Base-by-base conservation (phyloP, 164 flowering plant genomes). In the Hamamelis virginiana region DNA sequence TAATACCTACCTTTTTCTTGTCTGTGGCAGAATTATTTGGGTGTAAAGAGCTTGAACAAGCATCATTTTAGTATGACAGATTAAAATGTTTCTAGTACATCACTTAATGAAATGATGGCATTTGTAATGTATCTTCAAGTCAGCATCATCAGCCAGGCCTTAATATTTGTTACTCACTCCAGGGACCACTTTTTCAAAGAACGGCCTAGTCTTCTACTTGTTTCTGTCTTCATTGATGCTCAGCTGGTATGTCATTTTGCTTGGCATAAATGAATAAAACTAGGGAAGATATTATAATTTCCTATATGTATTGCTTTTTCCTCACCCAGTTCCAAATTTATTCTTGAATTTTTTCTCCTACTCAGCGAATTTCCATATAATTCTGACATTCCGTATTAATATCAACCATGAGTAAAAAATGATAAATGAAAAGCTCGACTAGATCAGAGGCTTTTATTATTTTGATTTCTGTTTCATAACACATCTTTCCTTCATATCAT, bases 91-190 rank as follows among this genome's bases (percentile, higher is more conserved):
- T 12, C 66, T 11, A n/a, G n/a, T n/a, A 62, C 55, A 11, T 26
- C 11, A 0, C 69, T 75, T 3, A 75, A 75, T 1, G 71, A 53
- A 65, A 67, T 19, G 75, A 19, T 87, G 52, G 83, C 82, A 22
- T 81, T 89, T 58, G 91, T 88, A 67, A 76, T 87, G 11, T 87
- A 85, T 68, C 91, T 89, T 59, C 93, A 89, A 89, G 86, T 89
- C 19, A 88, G 93, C 79, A 82, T 75, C 56, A 81, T 88, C 48
- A 88, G 91, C 69, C 93, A 88, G 77, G 91, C 89, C 26, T 69
- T 88, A 23, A 88, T 88, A 55, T 88, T 88, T 62, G 93, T 89
- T 13, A 87, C 91, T n/a, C 86, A 91, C 38, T 87, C 91, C 10
- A 70, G 83, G 65, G 74, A 89, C 15, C 85, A 88, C 91, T 89